Conservation (phyloP, 2,329 filamentous ascomycete species). For the Xylariaceae sp. region DNA sequence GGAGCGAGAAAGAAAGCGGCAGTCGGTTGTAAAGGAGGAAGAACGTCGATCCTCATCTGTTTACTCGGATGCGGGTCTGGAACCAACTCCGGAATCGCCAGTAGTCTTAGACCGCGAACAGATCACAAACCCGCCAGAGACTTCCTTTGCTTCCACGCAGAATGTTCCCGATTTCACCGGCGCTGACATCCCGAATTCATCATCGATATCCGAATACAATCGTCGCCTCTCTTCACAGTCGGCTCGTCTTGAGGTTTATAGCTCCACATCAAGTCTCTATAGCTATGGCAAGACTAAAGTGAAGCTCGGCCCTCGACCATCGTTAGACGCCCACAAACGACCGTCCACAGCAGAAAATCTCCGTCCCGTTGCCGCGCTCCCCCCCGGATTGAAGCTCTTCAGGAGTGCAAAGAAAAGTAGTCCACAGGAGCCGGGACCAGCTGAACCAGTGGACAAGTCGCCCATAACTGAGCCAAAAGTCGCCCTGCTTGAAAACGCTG, state of each 20-base stretch:
- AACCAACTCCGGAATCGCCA: slow-evolving; percentile 29
- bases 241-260: slow-evolving; percentile 45
- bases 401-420: slow-evolving; percentile 52
- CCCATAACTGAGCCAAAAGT: slow-evolving; percentile 34
- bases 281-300: slow-evolving; percentile 67
- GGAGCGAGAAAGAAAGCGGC: slow-evolving; percentile 51
- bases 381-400: slow-evolving; percentile 70
- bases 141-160: slow-evolving; percentile 44
- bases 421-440: slow-evolving; percentile 26
- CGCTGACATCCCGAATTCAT: slow-evolving; percentile 39
- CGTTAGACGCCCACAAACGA: slow-evolving; percentile 56
- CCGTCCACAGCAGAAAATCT: slow-evolving; percentile 58
- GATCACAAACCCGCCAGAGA: slow-evolving; percentile 44
- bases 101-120: slow-evolving; percentile 49
- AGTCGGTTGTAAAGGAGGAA: slow-evolving; percentile 49
- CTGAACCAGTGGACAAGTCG: slow-evolving; percentile 30
- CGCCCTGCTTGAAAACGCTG: slow-evolving; percentile 23
- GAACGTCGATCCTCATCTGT: slow-evolving; percentile 30
- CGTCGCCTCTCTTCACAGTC: slow-evolving; percentile 49
- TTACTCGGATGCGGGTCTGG: slow-evolving; percentile 18
- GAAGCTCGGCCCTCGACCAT: slow-evolving; percentile 82
- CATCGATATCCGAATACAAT: slow-evolving; percentile 37
- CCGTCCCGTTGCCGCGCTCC: slow-evolving; percentile 72
- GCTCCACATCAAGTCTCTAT: slow-evolving; percentile 38
- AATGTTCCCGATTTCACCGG: slow-evolving; percentile 50